phyloP scores from a whole-genome alignment of 1,284 basidiomycete genomes.

The Cryptococcus sp. region DNA sequence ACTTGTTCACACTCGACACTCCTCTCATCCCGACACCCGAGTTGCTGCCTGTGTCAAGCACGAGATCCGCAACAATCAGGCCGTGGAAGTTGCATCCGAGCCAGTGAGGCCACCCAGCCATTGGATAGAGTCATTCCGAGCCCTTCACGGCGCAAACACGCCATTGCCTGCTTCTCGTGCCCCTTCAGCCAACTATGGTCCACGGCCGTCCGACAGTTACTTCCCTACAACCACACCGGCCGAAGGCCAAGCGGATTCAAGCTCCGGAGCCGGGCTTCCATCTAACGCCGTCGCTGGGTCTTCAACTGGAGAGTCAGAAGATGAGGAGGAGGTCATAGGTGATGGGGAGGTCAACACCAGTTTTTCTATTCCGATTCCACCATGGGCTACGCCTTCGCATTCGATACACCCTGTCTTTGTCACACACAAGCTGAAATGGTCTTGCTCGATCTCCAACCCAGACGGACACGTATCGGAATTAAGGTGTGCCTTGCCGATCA shows the following conservation, averaged over 20 bases:
- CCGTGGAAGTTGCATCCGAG: conserved; percentile 45
- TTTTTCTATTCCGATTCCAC: conserved; percentile 54
- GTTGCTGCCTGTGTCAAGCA: conserved; percentile 68
- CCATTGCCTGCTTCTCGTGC: conserved; percentile 8
- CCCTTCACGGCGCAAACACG: conserved; percentile 2
- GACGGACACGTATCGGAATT: conserved; percentile 88
- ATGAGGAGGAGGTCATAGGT: conserved; percentile 24
- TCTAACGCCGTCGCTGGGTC: conserved; percentile 14
- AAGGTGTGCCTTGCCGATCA: conserved; percentile 83
- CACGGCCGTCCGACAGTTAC: conserved; percentile 16
- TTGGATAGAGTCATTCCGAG: conserved; percentile 15
- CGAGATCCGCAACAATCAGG: conserved; percentile 67
- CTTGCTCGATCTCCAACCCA: conserved; percentile 70
- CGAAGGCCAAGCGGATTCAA: conserved; percentile 1
- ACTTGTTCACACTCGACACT: conserved; percentile 64
- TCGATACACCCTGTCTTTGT: conserved; percentile 65
- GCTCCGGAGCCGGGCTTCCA: conserved; percentile 11
- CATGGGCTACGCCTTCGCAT: conserved; percentile 63
- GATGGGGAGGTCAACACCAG: conserved; percentile 56
- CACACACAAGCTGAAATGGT: conserved; percentile 64
- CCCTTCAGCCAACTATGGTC: conserved; percentile 6
- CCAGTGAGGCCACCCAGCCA: conserved; percentile 29
- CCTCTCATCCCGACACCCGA: conserved; percentile 66
- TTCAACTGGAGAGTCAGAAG: conserved; percentile 13
- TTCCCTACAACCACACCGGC: conserved; percentile 6